phyloP scores from a whole-genome alignment of 2,329 filamentous ascomycete genomes.

The Teratosphaeriaceae sp. region DNA sequence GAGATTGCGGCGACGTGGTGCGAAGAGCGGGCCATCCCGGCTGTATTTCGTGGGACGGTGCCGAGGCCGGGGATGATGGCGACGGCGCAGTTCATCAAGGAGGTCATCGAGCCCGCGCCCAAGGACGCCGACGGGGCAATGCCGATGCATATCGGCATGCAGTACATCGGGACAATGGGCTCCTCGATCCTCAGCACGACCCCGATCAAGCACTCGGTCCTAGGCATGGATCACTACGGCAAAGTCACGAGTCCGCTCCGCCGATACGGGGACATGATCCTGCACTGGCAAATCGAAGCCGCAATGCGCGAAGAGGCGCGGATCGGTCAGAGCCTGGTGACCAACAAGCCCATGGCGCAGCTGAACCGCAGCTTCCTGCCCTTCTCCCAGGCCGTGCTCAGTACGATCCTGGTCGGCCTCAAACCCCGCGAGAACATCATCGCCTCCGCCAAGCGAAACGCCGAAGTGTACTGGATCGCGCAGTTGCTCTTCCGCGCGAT shows the following conservation, averaged over 20 bases:
- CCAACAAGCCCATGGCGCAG: conserved; percentile 3
- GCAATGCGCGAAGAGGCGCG: conserved; percentile 50
- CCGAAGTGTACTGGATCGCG: conserved; percentile 42
- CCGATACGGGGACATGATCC: conserved; percentile 54
- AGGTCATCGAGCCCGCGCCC: conserved; percentile 29
- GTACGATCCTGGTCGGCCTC: conserved; percentile 42
- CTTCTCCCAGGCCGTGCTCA: conserved; percentile 43
- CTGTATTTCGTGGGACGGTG: conserved; percentile 41
- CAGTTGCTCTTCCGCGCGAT: conserved; percentile 50
- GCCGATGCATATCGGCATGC: conserved; percentile 31
- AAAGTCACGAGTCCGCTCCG: conserved; percentile 57
- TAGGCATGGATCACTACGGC: conserved; percentile 49
- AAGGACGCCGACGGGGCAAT: conserved; percentile 17
- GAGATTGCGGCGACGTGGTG: conserved; percentile 48
- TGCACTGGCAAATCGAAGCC: conserved; percentile 60
- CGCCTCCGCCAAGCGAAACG: conserved; percentile 29
- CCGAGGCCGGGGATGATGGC: conserved; percentile 28
- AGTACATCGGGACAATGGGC: conserved; percentile 38
- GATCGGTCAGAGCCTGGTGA: conserved; percentile 35
- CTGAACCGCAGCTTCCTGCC: conserved; percentile 36
- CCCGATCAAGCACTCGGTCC: conserved; percentile 43
- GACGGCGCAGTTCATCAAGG: conserved; percentile 22
- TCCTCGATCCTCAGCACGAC: conserved; percentile 38
- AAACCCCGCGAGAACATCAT: conserved; percentile 41
- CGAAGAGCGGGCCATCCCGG: conserved; percentile 44